A percentile compares a stretch with the other conserved stretches of the same genome.
Conservation (phyloP, 2,329 filamentous ascomycete genomes). For the Juglanconis sp. region DNA sequence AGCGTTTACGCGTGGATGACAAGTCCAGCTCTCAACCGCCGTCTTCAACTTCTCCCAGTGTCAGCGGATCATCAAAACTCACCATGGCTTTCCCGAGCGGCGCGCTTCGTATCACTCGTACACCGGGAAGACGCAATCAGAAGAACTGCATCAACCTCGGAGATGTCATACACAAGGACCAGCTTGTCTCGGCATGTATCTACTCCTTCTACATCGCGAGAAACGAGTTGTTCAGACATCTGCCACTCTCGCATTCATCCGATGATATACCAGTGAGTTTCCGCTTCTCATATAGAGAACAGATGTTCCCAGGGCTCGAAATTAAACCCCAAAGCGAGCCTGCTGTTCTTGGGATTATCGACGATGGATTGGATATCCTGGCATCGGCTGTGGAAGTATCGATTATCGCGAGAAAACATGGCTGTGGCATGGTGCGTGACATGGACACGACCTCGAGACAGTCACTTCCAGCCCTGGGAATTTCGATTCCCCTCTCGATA, state of each 20-base stretch:
- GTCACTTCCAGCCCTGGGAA: too few species aligned
- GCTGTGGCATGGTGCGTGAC: neutral
- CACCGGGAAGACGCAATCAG: slow-evolving; percentile 19
- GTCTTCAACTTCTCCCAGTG: neutral
- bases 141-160: slow-evolving; percentile 24
- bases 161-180: slow-evolving; percentile 23
- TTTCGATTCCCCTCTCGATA: too few species aligned
- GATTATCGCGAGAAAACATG: too few species aligned
- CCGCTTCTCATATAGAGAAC: neutral
- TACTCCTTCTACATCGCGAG: slow-evolving; percentile 24
- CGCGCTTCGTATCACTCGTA: slow-evolving; percentile 26
- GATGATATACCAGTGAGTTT: slow-evolving; percentile 19
- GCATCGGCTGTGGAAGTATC: too few species aligned
- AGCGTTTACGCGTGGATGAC: neutral
- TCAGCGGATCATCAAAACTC: neutral
- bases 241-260: slow-evolving; percentile 18
- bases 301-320: too few species aligned
- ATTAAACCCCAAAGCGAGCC: too few species aligned
- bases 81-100: slow-evolving; percentile 23
- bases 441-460: too few species aligned
- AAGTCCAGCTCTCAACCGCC: neutral
- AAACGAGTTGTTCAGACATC: slow-evolving; percentile 21
- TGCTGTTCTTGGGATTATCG: too few species aligned
- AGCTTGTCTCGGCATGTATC: slow-evolving; percentile 24
- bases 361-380: too few species aligned